phyloP scores from a whole-genome alignment of 192 early-diverging fungal species.

The Coemansia javaensis region DNA sequence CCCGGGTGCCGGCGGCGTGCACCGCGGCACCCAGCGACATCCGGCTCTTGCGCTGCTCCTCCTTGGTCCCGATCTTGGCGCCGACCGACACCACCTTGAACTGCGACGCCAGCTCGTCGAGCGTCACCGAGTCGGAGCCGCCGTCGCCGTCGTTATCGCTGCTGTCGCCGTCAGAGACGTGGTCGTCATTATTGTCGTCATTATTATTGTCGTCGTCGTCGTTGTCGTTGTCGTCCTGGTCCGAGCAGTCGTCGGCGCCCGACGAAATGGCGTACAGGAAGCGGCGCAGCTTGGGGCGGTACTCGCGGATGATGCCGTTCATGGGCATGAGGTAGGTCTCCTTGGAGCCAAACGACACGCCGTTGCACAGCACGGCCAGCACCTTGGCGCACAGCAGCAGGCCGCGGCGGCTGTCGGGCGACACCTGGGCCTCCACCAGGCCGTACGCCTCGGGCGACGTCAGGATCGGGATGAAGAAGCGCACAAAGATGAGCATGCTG shows the following conservation, averaged over 20 bases:
- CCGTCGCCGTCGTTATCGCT: slow-evolving; percentile 8
- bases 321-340: slow-evolving; percentile 85
- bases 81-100: slow-evolving; percentile 37
- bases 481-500: slow-evolving; percentile 83
- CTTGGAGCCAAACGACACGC: slow-evolving; percentile 88
- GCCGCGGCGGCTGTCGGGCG: slow-evolving; percentile 73
- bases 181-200: neutral
- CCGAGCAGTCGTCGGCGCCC: neutral
- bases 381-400: slow-evolving; percentile 87
- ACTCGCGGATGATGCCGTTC: slow-evolving; percentile 80
- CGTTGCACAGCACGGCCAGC: slow-evolving; percentile 92
- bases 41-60: slow-evolving; percentile 45
- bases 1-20: too few relatives aligned
- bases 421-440: slow-evolving; percentile 55
- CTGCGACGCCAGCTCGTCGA: slow-evolving; percentile 47
- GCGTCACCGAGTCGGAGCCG: slow-evolving; percentile 24
- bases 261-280: slow-evolving; percentile 66
- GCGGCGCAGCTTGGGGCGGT: slow-evolving; percentile 71
- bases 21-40: slow-evolving; percentile 19
- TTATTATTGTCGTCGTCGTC: neutral
- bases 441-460: slow-evolving; percentile 83
- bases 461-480: slow-evolving; percentile 93
- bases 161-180: neutral
- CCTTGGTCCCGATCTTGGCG: slow-evolving; percentile 44
- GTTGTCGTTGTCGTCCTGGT: neutral